These are phyloP conservation scores for Bolboschoenus planiculmis DNA, from an alignment of 176 grass and related monocot species.

Conservation along the genomic window DNA sequence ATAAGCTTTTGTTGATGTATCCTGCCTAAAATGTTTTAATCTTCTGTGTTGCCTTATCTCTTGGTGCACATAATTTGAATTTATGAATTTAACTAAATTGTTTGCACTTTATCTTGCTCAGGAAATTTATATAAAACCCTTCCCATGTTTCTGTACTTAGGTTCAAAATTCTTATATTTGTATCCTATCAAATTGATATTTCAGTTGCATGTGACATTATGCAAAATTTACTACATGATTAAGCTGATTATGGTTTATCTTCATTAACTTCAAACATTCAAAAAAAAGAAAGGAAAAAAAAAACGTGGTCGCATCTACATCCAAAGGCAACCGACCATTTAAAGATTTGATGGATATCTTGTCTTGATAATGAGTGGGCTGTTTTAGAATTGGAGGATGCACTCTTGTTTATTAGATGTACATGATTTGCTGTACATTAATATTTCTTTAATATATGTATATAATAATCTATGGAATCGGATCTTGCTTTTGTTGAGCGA, in stretches of 20 bases:
- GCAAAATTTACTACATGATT: background rate
- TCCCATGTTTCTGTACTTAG: background rate
- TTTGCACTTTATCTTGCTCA: background rate
- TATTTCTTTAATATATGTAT: background rate
- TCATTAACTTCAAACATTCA: background rate
- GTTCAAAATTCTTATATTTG: background rate
- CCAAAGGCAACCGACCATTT: background rate
- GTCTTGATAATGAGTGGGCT: background rate
- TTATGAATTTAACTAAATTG: background rate
- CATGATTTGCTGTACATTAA: background rate
- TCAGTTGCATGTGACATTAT: background rate
- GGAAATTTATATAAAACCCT: background rate
- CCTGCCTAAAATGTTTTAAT: background rate
- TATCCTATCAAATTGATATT: background rate
- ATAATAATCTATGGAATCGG: background rate
- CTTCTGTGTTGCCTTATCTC: background rate
- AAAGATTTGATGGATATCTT: background rate
- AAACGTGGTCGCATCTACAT: background rate
- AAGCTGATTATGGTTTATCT: background rate
- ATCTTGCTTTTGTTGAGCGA: slow-evolving; percentile 3
- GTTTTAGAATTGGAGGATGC: background rate
- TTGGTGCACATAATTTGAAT: background rate
- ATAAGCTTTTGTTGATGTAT: background rate
- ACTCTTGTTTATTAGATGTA: background rate
- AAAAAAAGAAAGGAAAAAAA: background rate